Conservation (phyloP, 768 basidiomycete genomes). For the Russula lepida region DNA sequence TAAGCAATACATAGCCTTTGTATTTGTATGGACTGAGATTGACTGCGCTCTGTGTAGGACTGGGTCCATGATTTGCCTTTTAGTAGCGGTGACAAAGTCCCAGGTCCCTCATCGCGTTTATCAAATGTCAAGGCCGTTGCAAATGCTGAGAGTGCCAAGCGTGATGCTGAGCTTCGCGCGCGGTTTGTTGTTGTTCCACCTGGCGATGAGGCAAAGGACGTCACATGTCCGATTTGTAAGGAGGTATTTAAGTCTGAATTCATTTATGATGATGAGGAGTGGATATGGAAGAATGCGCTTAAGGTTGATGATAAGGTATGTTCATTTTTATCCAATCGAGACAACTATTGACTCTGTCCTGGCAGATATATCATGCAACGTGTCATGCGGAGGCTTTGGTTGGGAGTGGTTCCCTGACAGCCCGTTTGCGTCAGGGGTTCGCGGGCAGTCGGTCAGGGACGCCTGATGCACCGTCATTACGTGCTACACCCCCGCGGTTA, state of each 20-base stretch:
- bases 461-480: constrained; percentile 45
- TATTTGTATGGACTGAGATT: background rate
- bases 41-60: constrained; percentile 43
- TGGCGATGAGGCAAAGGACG: constrained; percentile 72
- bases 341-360: background rate
- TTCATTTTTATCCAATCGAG: background rate
- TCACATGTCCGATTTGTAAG: constrained; percentile 95
- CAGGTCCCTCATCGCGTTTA: constrained; percentile 43
- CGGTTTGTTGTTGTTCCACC: constrained; percentile 85
- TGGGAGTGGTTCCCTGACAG: constrained; percentile 50
- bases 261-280: constrained; percentile 92
- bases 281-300: constrained; percentile 94
- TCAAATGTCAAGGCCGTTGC: constrained; percentile 49
- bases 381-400: constrained; percentile 75
- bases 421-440: constrained; percentile 54
- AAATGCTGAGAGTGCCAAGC: constrained; percentile 59
- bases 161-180: constrained; percentile 65
- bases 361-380: constrained; percentile 87
- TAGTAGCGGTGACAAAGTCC: constrained; percentile 63
- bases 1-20: constrained; percentile 34
- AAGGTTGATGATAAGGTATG: constrained; percentile 75
- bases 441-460: constrained; percentile 66
- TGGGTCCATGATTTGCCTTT: constrained; percentile 69
- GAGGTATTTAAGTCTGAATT: constrained; percentile 88
- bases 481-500: constrained; percentile 33